phyloP scores from a whole-genome alignment of 495 filamentous ascomycete genomes.

The Lepraria neglecta region DNA sequence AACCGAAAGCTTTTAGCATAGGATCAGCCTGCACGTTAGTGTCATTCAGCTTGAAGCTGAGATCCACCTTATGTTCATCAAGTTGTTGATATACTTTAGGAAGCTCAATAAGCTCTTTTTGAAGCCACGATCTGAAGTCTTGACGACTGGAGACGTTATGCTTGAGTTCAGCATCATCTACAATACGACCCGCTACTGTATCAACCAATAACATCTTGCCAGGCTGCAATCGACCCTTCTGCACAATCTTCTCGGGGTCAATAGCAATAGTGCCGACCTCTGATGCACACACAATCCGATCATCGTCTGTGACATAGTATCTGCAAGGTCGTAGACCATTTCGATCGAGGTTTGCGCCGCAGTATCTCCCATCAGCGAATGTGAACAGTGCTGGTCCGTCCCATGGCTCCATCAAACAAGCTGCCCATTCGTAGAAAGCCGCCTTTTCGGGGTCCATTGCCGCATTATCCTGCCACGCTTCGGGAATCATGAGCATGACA shows the following conservation, averaged over 20 bases:
- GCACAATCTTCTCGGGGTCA: conserved; percentile 81
- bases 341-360: conserved; percentile 96
- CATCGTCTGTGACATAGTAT: conserved; percentile 97
- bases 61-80: conserved; percentile 51
- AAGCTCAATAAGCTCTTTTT: conserved; percentile 76
- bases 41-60: conserved; percentile 61
- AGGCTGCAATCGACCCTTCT: conserved; percentile 92
- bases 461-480: conserved; percentile 95
- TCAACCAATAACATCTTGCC: conserved; percentile 98
- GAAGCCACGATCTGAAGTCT: conserved; percentile 84
- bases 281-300: conserved; percentile 96
- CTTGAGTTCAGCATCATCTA: conserved; percentile 94
- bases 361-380: conserved; percentile 96
- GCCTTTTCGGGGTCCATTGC: conserved; percentile 93
- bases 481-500: conserved; percentile 98
- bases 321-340: conserved; percentile 96
- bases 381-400: conserved; percentile 97
- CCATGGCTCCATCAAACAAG: conserved; percentile 99
- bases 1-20: conserved; percentile 82
- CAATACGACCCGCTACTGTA: conserved; percentile 89
- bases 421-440: conserved; percentile 99
- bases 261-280: conserved; percentile 94
- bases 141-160: conserved; percentile 74
- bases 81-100: conserved; percentile 65
- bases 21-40: conserved; percentile 78